phyloP scores from a whole-genome alignment of 768 basidiomycete species.

The Kwoniella bestiolae region DNA sequence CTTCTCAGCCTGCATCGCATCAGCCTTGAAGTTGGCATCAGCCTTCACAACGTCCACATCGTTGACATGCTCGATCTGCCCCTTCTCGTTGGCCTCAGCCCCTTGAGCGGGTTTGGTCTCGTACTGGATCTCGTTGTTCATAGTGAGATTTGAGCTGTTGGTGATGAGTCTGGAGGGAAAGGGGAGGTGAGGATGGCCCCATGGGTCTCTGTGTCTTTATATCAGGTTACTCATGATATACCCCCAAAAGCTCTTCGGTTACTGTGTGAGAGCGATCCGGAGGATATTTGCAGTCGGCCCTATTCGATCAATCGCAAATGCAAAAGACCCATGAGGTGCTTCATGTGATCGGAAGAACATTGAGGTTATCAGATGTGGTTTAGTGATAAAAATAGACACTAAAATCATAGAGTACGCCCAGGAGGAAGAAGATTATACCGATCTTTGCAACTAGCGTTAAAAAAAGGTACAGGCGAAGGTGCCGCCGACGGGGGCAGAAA shows the following conservation, averaged over 20 bases:
- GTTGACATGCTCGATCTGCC: constrained; percentile 8
- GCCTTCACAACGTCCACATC: not conserved
- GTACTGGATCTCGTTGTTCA: not conserved
- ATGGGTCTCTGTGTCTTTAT: not conserved
- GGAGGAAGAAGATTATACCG: not conserved
- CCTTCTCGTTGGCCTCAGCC: constrained; percentile 10
- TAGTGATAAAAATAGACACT: not conserved
- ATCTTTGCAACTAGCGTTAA: not conserved
- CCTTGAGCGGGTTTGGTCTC: not conserved
- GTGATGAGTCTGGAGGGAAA: not conserved
- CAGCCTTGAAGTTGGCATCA: constrained; percentile 24
- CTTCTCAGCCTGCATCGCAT: constrained; percentile 46
- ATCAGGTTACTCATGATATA: not conserved
- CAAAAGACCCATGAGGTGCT: not conserved
- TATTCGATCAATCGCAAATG: not conserved
- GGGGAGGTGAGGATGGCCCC: not conserved
- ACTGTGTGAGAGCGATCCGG: not conserved
- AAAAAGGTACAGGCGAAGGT: not conserved
- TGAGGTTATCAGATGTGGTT: not conserved
- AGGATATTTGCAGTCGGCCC: not conserved
- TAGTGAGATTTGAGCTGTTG: too few relatives aligned
- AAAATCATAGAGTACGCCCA: not conserved
- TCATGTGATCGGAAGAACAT: not conserved
- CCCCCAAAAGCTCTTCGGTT: not conserved
- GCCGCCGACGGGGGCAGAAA: too few relatives aligned